Evolutionary conservation across 1,284 basidiomycete genomes (phyloP), one percentile per base, ranked within the genome.

Genomic region (Sparassis latifolia): DNA sequence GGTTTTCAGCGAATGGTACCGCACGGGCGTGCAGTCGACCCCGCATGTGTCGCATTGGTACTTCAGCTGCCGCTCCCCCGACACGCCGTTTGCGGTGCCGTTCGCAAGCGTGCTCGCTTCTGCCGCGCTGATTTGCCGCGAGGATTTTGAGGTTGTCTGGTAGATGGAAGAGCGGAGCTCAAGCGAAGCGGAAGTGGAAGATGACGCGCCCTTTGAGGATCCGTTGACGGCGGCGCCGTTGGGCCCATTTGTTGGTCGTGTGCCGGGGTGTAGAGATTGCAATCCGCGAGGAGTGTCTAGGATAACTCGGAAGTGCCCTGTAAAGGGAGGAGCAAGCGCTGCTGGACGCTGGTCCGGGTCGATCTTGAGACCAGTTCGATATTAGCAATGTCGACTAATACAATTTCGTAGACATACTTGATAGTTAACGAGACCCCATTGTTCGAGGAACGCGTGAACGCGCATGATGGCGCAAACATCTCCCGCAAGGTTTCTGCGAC

Each of bases 391-490:
- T 45, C 38, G 27, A 55, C 27, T 33, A 33, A 38, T 5, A 47
- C 28, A 47, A 27, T 29, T 37, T 28, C 33, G 33, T 35, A 7
- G 42, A 66, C 79, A 50, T 59, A 92, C 93, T 78, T 97, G 96
- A 66, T 99, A 99, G 75, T 99, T 99, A 67, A 99, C 89, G 53
- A 99, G 76, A 0, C 97, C 96, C 96, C 96, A 99, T 66, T 98
- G 96, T 69, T 99, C 97, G 41, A 99, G 77, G 69, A 99, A 98
- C 12, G 93, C 95, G 68, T 99, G 96, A 0, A 99, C 96, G 48
- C 97, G 84, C 95, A 98, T 97, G 65, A 99, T 92, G 30, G 94
- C 94, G 64, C 97, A 97, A 6, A 99, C 96, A 67, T 99, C 96
- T 50, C 97, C 97, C 3, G 96, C 96, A 54, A 99, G 70, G 69